Base-by-base conservation (phyloP, 2,329 filamentous ascomycete genomes). In the Orbilia brochopaga region DNA sequence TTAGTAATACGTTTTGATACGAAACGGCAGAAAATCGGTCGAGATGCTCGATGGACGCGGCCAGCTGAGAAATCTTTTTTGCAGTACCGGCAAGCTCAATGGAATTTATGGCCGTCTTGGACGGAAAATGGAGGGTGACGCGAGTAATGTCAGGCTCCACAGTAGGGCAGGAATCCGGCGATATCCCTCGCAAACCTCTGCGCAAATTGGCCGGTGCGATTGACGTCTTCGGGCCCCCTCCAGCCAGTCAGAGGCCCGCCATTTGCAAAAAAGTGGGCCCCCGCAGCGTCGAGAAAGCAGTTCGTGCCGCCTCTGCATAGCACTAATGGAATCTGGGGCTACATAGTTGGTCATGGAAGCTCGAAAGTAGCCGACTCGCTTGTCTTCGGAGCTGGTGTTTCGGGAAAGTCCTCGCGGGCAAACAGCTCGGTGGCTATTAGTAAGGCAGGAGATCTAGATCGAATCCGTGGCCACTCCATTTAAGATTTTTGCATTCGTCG, bases 161-260 rank as follows among this genome's bases (percentile, higher is more conserved):
- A 64, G 7, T 8, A 13, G 55, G 48, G 42, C 46, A 60, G 67
- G 67, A 72, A 72, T 65, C 67, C 67, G 67, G 60, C 67, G 67
- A 72, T 72, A 72, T 72, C 67, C 66, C 67, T 72, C 67, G 60
- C 55, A 65, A 72, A 72, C 66, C 54, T 70, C 40, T 70, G 66
- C 65, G 65, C 57, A 69, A 64, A 70, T 19, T 50, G 55, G 60
- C 67, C 67, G 67, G 60, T 51, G 30, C 17, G 44, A 48, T 51
- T 65, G 67, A 72, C 67, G 67, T 72, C 67, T 61, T 65, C 56
- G 56, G 61, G n/a, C 61, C 67, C 55, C 54, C 59, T 54, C 48
- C 59, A 40, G 51, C 67, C 67, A 72, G 60, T 72, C 55, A 65
- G 35, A 53, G 19, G 37, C 40, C 60, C 27, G 21, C 60, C 44